Evolutionary conservation across 192 early-diverging fungal genomes (phyloP).

Genomic region (Coemansia sp.): DNA sequence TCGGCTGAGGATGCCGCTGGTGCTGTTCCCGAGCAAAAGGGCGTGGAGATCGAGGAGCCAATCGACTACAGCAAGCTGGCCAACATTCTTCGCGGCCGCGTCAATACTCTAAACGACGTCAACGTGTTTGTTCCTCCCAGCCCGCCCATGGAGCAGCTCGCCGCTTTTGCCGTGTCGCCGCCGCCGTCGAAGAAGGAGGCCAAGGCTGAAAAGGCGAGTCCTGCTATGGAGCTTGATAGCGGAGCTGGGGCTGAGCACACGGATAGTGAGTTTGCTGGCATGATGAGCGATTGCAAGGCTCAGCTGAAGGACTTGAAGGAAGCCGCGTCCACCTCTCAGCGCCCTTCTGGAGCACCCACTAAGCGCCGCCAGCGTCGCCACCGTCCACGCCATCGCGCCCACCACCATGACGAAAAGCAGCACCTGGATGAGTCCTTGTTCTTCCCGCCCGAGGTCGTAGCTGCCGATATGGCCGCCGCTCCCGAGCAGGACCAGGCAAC

Average conservation of each 20-base stretch:
- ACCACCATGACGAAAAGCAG: not conserved
- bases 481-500: not conserved
- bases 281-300: conserved; percentile 40
- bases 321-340: not conserved
- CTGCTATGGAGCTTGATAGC: not conserved
- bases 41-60: conserved; percentile 45
- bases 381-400: conserved; percentile 1
- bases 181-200: not conserved
- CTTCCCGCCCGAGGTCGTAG: not conserved
- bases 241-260: conserved; percentile 9
- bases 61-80: conserved; percentile 35
- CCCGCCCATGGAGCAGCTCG: conserved; percentile 9
- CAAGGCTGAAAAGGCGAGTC: not conserved
- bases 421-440: not conserved
- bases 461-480: not conserved
- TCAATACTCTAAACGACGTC: conserved; percentile 26
- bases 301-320: conserved; percentile 34
- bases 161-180: not conserved
- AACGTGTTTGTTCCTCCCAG: conserved; percentile 35
- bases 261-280: conserved; percentile 35
- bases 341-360: not conserved
- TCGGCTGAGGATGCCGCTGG: not conserved
- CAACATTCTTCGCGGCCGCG: conserved; percentile 31
- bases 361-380: conserved; percentile 17
- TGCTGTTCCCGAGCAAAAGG: not conserved